phyloP scores from a whole-genome alignment of 2,329 filamentous ascomycete species.

The Chaetomiaceae sp. region DNA sequence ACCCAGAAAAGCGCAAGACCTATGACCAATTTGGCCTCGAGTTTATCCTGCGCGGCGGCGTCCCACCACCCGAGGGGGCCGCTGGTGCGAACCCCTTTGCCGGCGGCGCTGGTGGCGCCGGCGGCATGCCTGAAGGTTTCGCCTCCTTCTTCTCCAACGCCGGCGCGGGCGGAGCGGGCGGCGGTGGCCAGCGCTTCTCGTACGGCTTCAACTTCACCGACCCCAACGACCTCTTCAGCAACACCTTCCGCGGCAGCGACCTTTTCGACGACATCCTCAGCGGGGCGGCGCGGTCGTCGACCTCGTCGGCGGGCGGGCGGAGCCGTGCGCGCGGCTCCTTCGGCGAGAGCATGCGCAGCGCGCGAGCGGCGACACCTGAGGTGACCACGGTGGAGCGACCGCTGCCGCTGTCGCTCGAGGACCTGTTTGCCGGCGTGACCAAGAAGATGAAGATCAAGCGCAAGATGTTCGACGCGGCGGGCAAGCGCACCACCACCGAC shows the following conservation, averaged over 20 bases:
- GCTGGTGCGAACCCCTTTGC: slow-evolving; percentile 54
- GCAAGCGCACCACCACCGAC: slow-evolving; percentile 81
- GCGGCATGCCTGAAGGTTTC: slow-evolving; percentile 35
- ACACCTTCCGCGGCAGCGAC: slow-evolving; percentile 38
- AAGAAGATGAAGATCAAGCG: slow-evolving; percentile 99
- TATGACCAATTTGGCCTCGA: slow-evolving; percentile 96
- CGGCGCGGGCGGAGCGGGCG: slow-evolving; percentile 34
- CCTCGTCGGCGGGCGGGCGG: slow-evolving; percentile 36
- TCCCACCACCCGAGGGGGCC: slow-evolving; percentile 53
- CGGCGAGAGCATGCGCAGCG: slow-evolving; percentile 31
- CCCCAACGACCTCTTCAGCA: slow-evolving; percentile 78
- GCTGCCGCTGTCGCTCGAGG: slow-evolving; percentile 75
- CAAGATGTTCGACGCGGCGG: slow-evolving; percentile 83
- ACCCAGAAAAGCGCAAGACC: slow-evolving; percentile 91
- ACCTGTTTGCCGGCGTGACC: slow-evolving; percentile 76
- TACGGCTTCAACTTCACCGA: slow-evolving; percentile 72
- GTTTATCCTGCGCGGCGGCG: slow-evolving; percentile 77
- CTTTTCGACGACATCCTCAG: slow-evolving; percentile 49
- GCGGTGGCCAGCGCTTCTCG: slow-evolving; percentile 38
- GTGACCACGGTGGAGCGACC: slow-evolving; percentile 86
- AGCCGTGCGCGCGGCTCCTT: slow-evolving; percentile 33
- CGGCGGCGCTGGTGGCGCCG: slow-evolving; percentile 52
- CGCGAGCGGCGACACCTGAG: slow-evolving; percentile 62
- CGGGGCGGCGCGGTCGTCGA: slow-evolving; percentile 23
- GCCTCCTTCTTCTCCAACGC: slow-evolving; percentile 19